Conservation (phyloP, 164 flowering plant species). For the Hamamelis virginiana region DNA sequence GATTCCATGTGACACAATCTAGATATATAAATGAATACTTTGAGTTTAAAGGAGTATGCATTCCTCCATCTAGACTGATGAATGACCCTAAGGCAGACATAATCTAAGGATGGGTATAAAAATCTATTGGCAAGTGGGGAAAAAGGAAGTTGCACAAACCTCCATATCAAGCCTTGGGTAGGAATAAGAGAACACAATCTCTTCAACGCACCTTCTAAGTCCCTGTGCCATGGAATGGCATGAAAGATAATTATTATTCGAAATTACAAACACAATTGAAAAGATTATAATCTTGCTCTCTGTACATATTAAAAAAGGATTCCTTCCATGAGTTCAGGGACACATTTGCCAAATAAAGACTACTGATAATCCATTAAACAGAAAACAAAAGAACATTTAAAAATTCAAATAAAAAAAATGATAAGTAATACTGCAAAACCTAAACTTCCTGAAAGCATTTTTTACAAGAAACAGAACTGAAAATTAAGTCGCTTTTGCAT, state of each 20-base stretch:
- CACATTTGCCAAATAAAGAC: too few relatives aligned
- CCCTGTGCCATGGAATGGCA: conserved; percentile 37
- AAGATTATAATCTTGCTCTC: background rate
- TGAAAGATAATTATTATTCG: background rate
- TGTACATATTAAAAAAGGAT: too few relatives aligned
- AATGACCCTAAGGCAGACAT: background rate
- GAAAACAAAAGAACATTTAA: too few relatives aligned
- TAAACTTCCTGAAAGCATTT: too few relatives aligned
- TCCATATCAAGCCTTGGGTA: conserved; percentile 97
- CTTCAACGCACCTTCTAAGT: conserved; percentile 79
- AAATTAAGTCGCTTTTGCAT: too few relatives aligned
- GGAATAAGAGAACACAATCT: conserved; percentile 78
- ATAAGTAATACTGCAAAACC: too few relatives aligned
- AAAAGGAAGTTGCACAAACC: conserved; percentile 40
- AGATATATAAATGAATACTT: background rate
- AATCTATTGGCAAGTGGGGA: background rate
- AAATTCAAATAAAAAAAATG: too few relatives aligned
- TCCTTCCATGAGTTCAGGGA: too few relatives aligned
- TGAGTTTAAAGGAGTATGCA: conserved; percentile 1
- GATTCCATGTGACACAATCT: background rate
- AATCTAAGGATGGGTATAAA: background rate
- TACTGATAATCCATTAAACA: too few relatives aligned
- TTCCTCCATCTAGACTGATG: background rate
- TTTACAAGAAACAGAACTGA: too few relatives aligned
- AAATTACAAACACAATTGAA: background rate